phyloP scores from a whole-genome alignment of 495 filamentous ascomycete genomes.

The Tuber melanosporum region DNA sequence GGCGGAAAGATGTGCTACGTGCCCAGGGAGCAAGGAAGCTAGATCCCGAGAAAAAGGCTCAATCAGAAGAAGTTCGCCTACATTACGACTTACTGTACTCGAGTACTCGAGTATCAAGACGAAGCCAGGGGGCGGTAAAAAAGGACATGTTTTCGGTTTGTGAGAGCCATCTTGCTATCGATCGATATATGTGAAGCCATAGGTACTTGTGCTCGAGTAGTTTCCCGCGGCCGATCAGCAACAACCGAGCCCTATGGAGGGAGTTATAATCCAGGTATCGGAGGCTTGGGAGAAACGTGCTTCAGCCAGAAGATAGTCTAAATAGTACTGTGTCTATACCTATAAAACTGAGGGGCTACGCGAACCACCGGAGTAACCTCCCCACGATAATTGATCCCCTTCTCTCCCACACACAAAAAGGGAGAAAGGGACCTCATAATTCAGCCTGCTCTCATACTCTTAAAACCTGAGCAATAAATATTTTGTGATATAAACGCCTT shows the following conservation, averaged over 20 bases:
- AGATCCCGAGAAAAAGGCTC: neutral
- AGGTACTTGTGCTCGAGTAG: neutral
- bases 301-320: too few relatives aligned
- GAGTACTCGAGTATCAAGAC: neutral
- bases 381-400: conserved; percentile 21
- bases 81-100: neutral
- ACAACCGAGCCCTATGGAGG: conserved; percentile 21
- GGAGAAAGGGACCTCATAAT: neutral
- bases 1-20: neutral
- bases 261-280: conserved; percentile 4
- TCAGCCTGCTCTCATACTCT: too few relatives aligned
- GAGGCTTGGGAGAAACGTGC: conserved; percentile 24
- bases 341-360: conserved; percentile 32
- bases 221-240: conserved; percentile 15
- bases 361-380: conserved; percentile 9
- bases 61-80: neutral
- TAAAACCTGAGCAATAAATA: conserved; percentile 4
- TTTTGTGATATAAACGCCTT: conserved; percentile 9
- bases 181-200: neutral
- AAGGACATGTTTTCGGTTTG: neutral
- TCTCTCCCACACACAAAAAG: conserved; percentile 5
- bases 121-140: neutral
- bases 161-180: neutral
- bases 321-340: too few relatives aligned
- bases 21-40: neutral